Evolutionary conservation across 2,329 filamentous ascomycete genomes (phyloP).

Genomic region (Myriosclerotinia scirpicola): DNA sequence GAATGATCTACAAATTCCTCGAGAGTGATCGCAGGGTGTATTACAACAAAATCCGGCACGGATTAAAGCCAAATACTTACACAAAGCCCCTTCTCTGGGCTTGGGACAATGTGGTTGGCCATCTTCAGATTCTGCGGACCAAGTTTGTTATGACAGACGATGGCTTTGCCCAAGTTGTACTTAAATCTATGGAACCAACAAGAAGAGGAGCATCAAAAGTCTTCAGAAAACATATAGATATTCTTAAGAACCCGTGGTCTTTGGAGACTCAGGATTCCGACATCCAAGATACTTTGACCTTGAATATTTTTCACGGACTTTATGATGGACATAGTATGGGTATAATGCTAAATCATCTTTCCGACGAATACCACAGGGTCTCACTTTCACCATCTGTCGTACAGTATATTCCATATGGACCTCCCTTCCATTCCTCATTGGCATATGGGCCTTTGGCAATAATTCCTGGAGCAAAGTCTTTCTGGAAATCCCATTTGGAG

Average conservation of each 20-base stretch:
- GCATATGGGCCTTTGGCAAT: constrained; percentile 65
- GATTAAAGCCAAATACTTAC: constrained; percentile 50
- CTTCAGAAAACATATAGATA: constrained; percentile 29
- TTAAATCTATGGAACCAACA: constrained; percentile 45
- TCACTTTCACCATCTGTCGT: not conserved
- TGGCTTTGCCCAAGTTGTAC: constrained; percentile 72
- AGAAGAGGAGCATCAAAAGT: not conserved
- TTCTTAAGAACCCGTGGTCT: constrained; percentile 36
- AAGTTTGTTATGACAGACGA: constrained; percentile 71
- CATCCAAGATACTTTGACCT: constrained; percentile 45
- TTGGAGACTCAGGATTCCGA: constrained; percentile 24
- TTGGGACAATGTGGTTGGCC: constrained; percentile 55
- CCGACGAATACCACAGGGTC: constrained; percentile 49
- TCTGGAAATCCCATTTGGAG: constrained; percentile 57
- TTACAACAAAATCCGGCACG: constrained; percentile 72
- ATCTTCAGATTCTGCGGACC: constrained; percentile 68
- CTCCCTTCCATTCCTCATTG: constrained; percentile 66
- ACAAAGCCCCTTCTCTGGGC: constrained; percentile 51
- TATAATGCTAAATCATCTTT: constrained; percentile 62
- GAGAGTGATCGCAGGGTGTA: constrained; percentile 61
- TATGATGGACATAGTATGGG: constrained; percentile 83
- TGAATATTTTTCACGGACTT: constrained; percentile 80
- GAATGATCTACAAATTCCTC: constrained; percentile 73
- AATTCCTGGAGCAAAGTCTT: constrained; percentile 51
- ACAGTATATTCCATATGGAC: constrained; percentile 42